These are phyloP conservation scores for Prunus mongolica DNA, from an alignment of 306 rosid species.

Conservation along the genomic window DNA sequence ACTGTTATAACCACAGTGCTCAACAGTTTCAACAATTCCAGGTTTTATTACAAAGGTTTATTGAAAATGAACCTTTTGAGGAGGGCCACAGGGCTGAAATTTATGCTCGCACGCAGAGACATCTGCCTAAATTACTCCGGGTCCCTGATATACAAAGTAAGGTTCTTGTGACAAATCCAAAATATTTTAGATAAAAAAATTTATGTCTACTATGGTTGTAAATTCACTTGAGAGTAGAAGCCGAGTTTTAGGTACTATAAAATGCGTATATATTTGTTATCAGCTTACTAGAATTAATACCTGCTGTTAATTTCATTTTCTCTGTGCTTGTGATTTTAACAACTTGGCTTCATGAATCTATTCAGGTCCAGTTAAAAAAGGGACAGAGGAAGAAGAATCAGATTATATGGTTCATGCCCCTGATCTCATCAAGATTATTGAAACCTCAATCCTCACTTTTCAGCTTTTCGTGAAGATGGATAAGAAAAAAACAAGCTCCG, in stretches of 20 bases:
- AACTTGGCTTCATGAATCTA: slow-evolving; percentile 19
- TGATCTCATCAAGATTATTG: slow-evolving; percentile 66
- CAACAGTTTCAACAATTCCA: slow-evolving; percentile 92
- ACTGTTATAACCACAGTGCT: slow-evolving; percentile 70
- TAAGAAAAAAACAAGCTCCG: slow-evolving; percentile 58
- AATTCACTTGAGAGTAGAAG: background rate
- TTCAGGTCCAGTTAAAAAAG: slow-evolving; percentile 64
- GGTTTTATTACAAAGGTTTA: slow-evolving; percentile 83
- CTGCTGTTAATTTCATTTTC: background rate
- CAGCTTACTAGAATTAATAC: background rate
- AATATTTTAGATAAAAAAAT: background rate
- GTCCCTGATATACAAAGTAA: slow-evolving; percentile 81
- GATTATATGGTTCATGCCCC: slow-evolving; percentile 60
- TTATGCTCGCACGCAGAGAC: slow-evolving; percentile 63
- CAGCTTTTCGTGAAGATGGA: slow-evolving; percentile 76
- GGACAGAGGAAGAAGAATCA: slow-evolving; percentile 49
- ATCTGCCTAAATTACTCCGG: slow-evolving; percentile 72
- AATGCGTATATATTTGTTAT: background rate
- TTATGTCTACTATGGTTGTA: background rate
- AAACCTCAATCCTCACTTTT: slow-evolving; percentile 73
- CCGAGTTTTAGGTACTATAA: background rate
- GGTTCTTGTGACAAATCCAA: background rate
- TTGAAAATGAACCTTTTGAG: slow-evolving; percentile 95
- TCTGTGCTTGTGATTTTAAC: slow-evolving; percentile 9
- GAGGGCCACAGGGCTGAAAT: slow-evolving; percentile 67